Conservation (phyloP, 768 basidiomycete species). For the Infundibulicybe gibba region DNA sequence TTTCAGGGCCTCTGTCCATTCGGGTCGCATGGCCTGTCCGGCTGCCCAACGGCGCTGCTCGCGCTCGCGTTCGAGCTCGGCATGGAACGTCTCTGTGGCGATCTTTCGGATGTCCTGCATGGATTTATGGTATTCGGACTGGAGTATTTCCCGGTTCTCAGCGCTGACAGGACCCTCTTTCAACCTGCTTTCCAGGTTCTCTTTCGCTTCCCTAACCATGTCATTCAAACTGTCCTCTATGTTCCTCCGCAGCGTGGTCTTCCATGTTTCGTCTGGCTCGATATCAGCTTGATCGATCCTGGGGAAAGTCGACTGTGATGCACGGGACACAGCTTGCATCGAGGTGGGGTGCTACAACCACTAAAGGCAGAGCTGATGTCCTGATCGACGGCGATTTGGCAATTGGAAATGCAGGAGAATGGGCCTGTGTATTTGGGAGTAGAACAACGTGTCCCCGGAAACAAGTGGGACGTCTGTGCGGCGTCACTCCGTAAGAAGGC, state of each 20-base stretch:
- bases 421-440: no score
- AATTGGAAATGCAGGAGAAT: neutral
- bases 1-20: slow-evolving; percentile 24
- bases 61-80: slow-evolving; percentile 43
- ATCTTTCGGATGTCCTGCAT: slow-evolving; percentile 41
- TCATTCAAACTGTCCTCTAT: slow-evolving; percentile 43
- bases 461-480: slow-evolving; percentile 3
- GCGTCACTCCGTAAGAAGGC: slow-evolving; percentile 5
- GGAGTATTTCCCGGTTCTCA: slow-evolving; percentile 28
- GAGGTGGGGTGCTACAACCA: neutral
- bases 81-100: slow-evolving; percentile 42
- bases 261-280: slow-evolving; percentile 59
- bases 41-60: slow-evolving; percentile 46
- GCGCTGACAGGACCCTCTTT: slow-evolving; percentile 32
- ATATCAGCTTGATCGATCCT: slow-evolving; percentile 20
- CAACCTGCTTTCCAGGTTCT: slow-evolving; percentile 50
- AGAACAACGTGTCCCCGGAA: no score
- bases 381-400: neutral
- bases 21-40: slow-evolving; percentile 24
- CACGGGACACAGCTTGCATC: no score
- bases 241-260: slow-evolving; percentile 33
- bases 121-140: slow-evolving; percentile 31
- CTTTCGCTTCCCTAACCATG: slow-evolving; percentile 63
- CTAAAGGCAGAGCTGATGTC: no score
- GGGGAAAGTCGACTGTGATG: neutral